Percentiles rank a stretch among this genome's conserved stretches.
Conservation (phyloP, 2,329 filamentous ascomycete genomes). For the Beauveria brongniartii region DNA sequence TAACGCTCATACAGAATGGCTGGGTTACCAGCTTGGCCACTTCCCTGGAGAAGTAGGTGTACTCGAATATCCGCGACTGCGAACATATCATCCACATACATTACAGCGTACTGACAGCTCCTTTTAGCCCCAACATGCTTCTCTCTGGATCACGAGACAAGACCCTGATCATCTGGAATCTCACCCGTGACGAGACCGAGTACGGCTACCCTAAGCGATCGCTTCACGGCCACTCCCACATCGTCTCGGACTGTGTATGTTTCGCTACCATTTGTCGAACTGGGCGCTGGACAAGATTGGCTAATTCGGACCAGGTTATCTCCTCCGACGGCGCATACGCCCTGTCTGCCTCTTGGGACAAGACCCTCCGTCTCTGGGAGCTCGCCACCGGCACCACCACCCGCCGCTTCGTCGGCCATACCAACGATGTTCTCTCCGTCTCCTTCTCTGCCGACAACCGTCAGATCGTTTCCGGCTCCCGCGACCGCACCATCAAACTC, state of each 20-base stretch:
- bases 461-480: slow-evolving; percentile 98
- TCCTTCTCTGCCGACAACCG: slow-evolving; percentile 99
- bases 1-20: slow-evolving; percentile 56
- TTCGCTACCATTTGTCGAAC: slow-evolving; percentile 14
- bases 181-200: slow-evolving; percentile 94
- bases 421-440: slow-evolving; percentile 98
- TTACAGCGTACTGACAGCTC: slow-evolving; percentile 15
- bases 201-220: slow-evolving; percentile 99
- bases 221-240: slow-evolving; percentile 98
- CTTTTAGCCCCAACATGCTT: slow-evolving; percentile 90
- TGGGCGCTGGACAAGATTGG: slow-evolving; percentile 16
- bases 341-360: slow-evolving; percentile 98
- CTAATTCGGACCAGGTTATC: slow-evolving; percentile 63
- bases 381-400: slow-evolving; percentile 95
- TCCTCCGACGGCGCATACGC: slow-evolving; percentile 99
- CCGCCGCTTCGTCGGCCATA: slow-evolving; percentile 97
- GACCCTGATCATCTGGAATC: slow-evolving; percentile 99
- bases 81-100: neutral
- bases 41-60: slow-evolving; percentile 91
- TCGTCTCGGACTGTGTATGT: slow-evolving; percentile 99
- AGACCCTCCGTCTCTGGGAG: slow-evolving; percentile 99
- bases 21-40: slow-evolving; percentile 99
- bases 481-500: slow-evolving; percentile 98
- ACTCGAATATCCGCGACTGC: neutral
- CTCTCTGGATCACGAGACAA: slow-evolving; percentile 96